Base-by-base conservation (phyloP, 106 monocot genomes). In the Acorus calamus region DNA sequence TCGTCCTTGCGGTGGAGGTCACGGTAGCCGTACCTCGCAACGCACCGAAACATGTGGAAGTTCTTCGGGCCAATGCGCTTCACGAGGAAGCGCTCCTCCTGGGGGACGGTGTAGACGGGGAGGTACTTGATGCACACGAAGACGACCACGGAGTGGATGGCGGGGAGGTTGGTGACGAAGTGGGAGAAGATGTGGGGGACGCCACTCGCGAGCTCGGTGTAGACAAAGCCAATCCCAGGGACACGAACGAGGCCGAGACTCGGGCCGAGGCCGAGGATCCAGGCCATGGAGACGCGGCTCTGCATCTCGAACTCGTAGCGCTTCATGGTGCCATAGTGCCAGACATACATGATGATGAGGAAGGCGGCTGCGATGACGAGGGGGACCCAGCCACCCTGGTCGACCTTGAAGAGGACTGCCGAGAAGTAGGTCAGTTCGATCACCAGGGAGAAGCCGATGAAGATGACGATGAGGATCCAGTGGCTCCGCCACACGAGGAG, bases 161-260 rank as follows among this genome's bases (percentile, higher is more conserved):
- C 89, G 0, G 94, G 94, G 8, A 94, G 82, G 59, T 94, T 94
- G 14, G 94, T 94, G 65, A 94, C 84, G 62, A 94, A 74, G 62
- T 94, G 94, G 2, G 94, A 94, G 73, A 94, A 94, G 14, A 94
- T 86, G 69, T 69, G 86, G 0, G 94, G 94, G 28, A 94, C 94
- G 4, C 89, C 94, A 13, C 77, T 86, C 14, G 89, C 77, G 48
- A 94, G 71, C 50, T 93, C 86, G 3, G 93, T 89, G 75, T 93
- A 93, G 4, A 93, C 83, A 9, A 93, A 83, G 42, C 94, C 94
- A 1, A 94, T 71, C 12, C 94, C 94, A 0, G 94, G 94, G n/a
- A 94, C 94, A 2, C 94, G 75, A 5, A 94, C 94, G 9, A 94
- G 64, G 41, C 94, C 94, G 2, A 94, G 77, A 59, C 94, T 81